A percentile compares a stretch with the other conserved stretches of the same genome.
Conservation (phyloP, 257 asterid genomes). For the Striga asiatica region DNA sequence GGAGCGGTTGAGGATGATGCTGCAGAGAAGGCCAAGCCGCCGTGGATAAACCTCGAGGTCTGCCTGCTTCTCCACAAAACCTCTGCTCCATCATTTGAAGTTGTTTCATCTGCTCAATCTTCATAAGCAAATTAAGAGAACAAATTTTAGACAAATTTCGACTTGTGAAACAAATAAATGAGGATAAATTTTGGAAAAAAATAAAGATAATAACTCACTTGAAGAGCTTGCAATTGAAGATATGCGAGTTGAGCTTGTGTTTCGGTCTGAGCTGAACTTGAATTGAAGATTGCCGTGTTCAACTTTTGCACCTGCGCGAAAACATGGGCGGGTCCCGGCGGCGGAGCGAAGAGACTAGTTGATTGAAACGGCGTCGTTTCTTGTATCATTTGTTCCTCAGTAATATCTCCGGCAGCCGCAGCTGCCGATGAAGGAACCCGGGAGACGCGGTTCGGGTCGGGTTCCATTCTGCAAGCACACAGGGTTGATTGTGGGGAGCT, state of each 20-base stretch:
- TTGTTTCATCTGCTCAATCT: slow-evolving; percentile 31
- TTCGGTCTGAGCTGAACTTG: slow-evolving; percentile 15
- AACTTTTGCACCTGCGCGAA: slow-evolving; percentile 3
- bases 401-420: slow-evolving; percentile 55
- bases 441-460: slow-evolving; percentile 33
- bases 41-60: slow-evolving; percentile 9
- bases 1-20: slow-evolving; percentile 30
- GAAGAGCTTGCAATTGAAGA: slow-evolving; percentile 38
- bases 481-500: slow-evolving; percentile 80
- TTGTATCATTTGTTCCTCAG: slow-evolving; percentile 37
- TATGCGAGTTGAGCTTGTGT: slow-evolving; percentile 24
- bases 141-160: no score
- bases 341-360: slow-evolving; percentile 6
- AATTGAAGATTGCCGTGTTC: slow-evolving; percentile 2
- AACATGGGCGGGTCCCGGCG: slow-evolving; percentile 15
- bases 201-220: slow-evolving; percentile 12
- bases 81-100: slow-evolving; percentile 16
- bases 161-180: slow-evolving; percentile 33
- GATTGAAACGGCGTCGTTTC: slow-evolving; percentile 23
- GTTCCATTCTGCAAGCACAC: slow-evolving; percentile 33
- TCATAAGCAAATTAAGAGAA: no score
- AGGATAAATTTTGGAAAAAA: background rate
- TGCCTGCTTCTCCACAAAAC: slow-evolving; percentile 19
- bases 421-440: slow-evolving; percentile 38
- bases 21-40: slow-evolving; percentile 53